Conservation (phyloP, 2,329 filamentous ascomycete species). For the Helotiales sp. region DNA sequence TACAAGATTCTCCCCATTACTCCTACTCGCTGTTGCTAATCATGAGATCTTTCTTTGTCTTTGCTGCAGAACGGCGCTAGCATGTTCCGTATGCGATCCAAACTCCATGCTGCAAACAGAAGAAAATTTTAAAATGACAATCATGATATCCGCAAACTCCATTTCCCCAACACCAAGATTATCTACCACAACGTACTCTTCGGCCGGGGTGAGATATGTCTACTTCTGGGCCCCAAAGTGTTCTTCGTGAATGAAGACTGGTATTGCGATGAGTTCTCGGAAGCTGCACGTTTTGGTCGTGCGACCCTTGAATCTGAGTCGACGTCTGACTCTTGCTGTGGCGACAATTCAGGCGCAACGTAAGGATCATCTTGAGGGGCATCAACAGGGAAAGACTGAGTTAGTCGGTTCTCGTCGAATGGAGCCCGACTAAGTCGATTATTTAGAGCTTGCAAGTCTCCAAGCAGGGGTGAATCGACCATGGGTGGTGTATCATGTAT, state of each 20-base stretch:
- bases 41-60: not conserved
- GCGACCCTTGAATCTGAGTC: not conserved
- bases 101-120: constrained; percentile 9
- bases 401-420: not conserved
- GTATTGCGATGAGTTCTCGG: not conserved
- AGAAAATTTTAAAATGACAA: not conserved
- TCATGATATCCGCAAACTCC: not conserved
- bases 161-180: not conserved
- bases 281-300: not conserved
- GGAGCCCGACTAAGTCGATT: not conserved
- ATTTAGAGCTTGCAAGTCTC: not conserved
- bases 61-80: not conserved
- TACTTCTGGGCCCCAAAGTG: not conserved
- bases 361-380: not conserved
- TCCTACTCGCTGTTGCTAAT: not conserved
- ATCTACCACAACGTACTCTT: constrained; percentile 5
- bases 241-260: not conserved
- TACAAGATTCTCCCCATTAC: not conserved
- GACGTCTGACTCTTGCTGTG: too few species aligned
- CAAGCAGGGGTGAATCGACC: not conserved
- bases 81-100: not conserved
- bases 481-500: too few species aligned
- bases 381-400: not conserved
- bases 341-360: not conserved
- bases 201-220: constrained; percentile 1